phyloP scores from a whole-genome alignment of 2,329 filamentous ascomycete species.

The Aspergillus alliaceus region DNA sequence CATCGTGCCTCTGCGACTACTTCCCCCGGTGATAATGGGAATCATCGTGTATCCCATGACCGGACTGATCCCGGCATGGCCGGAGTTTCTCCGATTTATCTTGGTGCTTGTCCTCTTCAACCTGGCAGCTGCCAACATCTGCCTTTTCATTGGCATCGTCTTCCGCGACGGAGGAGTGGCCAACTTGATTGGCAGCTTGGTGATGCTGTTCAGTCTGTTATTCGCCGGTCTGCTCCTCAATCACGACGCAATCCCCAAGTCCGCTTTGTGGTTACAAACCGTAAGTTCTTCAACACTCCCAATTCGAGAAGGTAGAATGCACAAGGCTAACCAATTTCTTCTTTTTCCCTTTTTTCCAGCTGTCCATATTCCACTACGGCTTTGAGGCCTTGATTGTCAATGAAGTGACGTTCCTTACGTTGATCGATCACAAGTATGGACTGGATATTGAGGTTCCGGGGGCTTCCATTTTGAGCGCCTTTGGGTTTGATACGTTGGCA shows the following conservation, averaged over 20 bases:
- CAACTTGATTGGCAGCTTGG: slow-evolving; percentile 87
- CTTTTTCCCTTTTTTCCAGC: too few relatives aligned
- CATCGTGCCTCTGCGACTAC: slow-evolving; percentile 87
- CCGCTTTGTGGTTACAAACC: slow-evolving; percentile 85
- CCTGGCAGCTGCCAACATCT: slow-evolving; percentile 87
- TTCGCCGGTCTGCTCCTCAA: slow-evolving; percentile 95
- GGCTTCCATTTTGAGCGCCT: slow-evolving; percentile 88
- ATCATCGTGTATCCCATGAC: slow-evolving; percentile 98
- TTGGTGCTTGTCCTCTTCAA: slow-evolving; percentile 94
- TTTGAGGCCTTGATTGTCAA: slow-evolving; percentile 97
- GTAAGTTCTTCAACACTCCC: slow-evolving; percentile 46
- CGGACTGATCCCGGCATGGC: slow-evolving; percentile 76
- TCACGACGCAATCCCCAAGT: slow-evolving; percentile 83
- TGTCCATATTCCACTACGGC: slow-evolving; percentile 97
- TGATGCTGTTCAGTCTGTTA: slow-evolving; percentile 95
- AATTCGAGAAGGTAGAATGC: neutral
- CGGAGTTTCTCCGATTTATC: slow-evolving; percentile 88
- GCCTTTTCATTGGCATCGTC: slow-evolving; percentile 92
- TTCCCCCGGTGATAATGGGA: slow-evolving; percentile 93
- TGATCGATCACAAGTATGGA: slow-evolving; percentile 93
- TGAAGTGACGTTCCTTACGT: slow-evolving; percentile 84
- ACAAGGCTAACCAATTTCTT: slow-evolving; percentile 23
- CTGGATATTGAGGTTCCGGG: slow-evolving; percentile 95
- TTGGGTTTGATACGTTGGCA: slow-evolving; percentile 86
- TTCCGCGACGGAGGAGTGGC: slow-evolving; percentile 90